A percentile compares a stretch with the other conserved stretches of the same genome.
Evolutionary conservation across 2,329 filamentous ascomycete species (phyloP).

Genomic region (Pseudogymnoascus sp.): DNA sequence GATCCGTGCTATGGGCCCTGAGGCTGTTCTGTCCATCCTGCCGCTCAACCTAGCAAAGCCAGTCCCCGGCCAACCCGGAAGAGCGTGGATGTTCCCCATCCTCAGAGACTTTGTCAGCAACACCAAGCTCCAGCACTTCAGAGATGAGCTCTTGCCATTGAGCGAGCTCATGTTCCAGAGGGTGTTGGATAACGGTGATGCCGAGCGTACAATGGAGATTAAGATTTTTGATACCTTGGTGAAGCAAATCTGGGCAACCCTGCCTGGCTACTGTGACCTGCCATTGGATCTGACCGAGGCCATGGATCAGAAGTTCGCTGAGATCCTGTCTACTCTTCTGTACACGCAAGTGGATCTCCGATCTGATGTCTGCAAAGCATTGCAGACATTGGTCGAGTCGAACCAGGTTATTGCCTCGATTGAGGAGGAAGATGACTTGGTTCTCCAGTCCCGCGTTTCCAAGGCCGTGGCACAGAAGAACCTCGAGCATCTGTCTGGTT

Average conservation of each 20-base stretch:
- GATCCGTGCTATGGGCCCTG: slow-evolving; percentile 81
- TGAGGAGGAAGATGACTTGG: slow-evolving; percentile 56
- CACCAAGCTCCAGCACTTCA: slow-evolving; percentile 79
- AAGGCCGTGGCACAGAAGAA: slow-evolving; percentile 70
- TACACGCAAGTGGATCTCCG: slow-evolving; percentile 87
- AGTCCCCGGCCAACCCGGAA: slow-evolving; percentile 66
- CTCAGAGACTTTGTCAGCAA: slow-evolving; percentile 85
- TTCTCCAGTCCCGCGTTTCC: slow-evolving; percentile 70
- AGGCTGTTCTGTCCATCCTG: slow-evolving; percentile 70
- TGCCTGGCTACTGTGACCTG: slow-evolving; percentile 91
- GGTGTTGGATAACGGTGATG: slow-evolving; percentile 71
- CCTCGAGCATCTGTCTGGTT: slow-evolving; percentile 66
- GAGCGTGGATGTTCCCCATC: slow-evolving; percentile 91
- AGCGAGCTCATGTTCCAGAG: slow-evolving; percentile 86
- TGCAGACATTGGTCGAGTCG: slow-evolving; percentile 84
- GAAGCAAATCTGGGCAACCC: slow-evolving; percentile 86
- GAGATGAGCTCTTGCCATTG: slow-evolving; percentile 73
- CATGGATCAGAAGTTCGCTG: slow-evolving; percentile 83
- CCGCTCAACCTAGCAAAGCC: slow-evolving; percentile 79
- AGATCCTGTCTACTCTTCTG: slow-evolving; percentile 81
- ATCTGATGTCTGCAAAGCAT: slow-evolving; percentile 74
- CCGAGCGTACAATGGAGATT: slow-evolving; percentile 87
- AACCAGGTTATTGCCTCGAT: slow-evolving; percentile 72
- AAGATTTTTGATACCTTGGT: slow-evolving; percentile 98
- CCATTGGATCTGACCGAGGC: slow-evolving; percentile 67